Base-by-base conservation (phyloP, 371 early-diverging fungal genomes). In the Gilbertella persicaria region DNA sequence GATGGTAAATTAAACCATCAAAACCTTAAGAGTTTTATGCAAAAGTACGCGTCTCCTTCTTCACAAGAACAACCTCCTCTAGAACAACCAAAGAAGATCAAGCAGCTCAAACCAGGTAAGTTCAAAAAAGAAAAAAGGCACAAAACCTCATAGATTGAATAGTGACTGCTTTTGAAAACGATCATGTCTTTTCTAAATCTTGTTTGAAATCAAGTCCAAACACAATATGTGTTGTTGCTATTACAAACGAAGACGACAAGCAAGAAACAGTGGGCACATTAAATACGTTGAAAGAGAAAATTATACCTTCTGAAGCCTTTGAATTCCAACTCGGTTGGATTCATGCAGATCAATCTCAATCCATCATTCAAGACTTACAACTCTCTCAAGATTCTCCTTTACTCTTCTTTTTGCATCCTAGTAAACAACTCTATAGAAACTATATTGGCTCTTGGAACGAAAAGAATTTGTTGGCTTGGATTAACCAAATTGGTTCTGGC, bases 381-480 rank as follows among this genome's bases (percentile, higher is more conserved):
- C 65, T 91, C 42, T 75, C 85, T 25, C 84, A 85, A 48, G 86
- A 85, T 57, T 80, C 76, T 42, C 95, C 93, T 3, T 71, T 75
- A 2, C 57, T 89, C 40, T 68, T 94, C 50, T 78, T 86, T 29
- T 51, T 92, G 20, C 83, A 83, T 59, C 82, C 83, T 29, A 62
- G 68, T 21, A 87, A 85, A 64, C 79, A 83, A 43, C 78, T 82
- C 0, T 91, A 79, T 60, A 63, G 88, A 33, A 80, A 85, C 5
- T 86, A 85, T 55, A 64, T 88, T 19, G 93, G 91, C 3, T 79
- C 82, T 0, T 92, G 86, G 75, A 88, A 87, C 26, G 77, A 78
- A 25, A 61, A 73, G 9, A 74, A 75, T 6, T 68, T 94, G 17
- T 65, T 66, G 40, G 66, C 61, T 21, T 88, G 83, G 85, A 52